Percentiles rank a stretch among this genome's conserved stretches.
These are phyloP conservation scores for Modicella reniformis DNA, from an alignment of 371 early-diverging fungal species.

Conservation along the genomic window DNA sequence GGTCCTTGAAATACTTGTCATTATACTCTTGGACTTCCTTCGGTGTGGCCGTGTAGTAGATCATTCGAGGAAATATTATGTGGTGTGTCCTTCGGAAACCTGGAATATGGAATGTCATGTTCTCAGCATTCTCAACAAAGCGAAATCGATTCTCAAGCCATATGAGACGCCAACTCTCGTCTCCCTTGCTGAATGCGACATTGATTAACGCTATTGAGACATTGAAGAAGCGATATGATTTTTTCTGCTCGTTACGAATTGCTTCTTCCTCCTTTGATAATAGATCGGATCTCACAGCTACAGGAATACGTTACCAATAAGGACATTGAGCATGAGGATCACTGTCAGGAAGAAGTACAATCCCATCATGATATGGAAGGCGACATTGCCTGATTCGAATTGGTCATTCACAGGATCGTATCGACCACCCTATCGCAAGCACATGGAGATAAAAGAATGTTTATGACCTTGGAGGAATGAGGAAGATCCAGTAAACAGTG, in stretches of 20 bases:
- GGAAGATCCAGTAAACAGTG: too few species aligned
- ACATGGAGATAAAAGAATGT: background rate
- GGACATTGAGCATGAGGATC: constrained; percentile 46
- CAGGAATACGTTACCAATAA: constrained; percentile 49
- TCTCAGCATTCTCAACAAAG: constrained; percentile 40
- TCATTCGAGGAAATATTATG: constrained; percentile 22
- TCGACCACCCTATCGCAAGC: constrained; percentile 32
- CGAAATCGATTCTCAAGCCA: constrained; percentile 30
- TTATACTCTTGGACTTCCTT: constrained; percentile 12
- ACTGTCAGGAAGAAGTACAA: constrained; percentile 42
- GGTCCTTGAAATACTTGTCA: constrained; percentile 6
- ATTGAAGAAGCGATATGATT: too few species aligned
- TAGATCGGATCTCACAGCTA: too few species aligned
- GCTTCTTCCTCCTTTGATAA: too few species aligned
- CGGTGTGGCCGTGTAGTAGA: constrained; percentile 22
- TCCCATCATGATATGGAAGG: constrained; percentile 39
- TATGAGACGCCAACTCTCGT: constrained; percentile 32
- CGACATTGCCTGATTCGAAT: constrained; percentile 1
- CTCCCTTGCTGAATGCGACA: constrained; percentile 27
- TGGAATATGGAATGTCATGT: constrained; percentile 28
- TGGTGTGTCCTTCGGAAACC: constrained; percentile 22
- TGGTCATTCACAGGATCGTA: constrained; percentile 30
- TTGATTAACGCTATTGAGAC: constrained; percentile 20
- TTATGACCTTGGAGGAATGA: background rate
- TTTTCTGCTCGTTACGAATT: too few species aligned